Evolutionary conservation across 257 asterid genomes (phyloP).

Genomic region (Ophiorrhiza pumila): DNA sequence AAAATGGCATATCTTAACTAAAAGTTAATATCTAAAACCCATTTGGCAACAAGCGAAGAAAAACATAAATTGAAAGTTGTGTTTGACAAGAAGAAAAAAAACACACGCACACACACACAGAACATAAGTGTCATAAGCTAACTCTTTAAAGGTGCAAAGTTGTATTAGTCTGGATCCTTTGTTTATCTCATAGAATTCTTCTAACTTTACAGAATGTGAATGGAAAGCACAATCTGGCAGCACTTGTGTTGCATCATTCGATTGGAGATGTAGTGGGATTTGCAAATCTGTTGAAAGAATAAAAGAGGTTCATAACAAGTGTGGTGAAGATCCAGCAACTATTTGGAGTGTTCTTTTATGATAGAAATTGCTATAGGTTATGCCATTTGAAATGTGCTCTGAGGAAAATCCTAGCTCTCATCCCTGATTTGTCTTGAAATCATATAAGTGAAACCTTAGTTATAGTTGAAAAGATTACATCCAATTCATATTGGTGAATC

Average conservation of each 20-base stretch:
- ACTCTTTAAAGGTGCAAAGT: background rate
- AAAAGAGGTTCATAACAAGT: constrained; percentile 52
- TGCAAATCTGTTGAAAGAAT: constrained; percentile 63
- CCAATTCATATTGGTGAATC: too few relatives aligned
- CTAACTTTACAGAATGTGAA: constrained; percentile 45
- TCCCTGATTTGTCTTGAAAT: too few relatives aligned
- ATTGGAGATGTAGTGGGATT: constrained; percentile 78
- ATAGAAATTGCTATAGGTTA: background rate
- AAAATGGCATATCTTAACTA: too few relatives aligned
- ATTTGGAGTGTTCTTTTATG: constrained; percentile 52
- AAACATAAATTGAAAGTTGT: background rate
- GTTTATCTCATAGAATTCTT: background rate
- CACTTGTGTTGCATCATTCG: constrained; percentile 59
- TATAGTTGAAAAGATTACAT: too few relatives aligned
- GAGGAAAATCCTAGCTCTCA: too few relatives aligned
- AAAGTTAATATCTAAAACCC: too few relatives aligned
- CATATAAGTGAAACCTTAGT: too few relatives aligned
- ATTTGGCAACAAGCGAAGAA: too few relatives aligned
- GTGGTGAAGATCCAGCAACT: constrained; percentile 63
- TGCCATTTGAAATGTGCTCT: background rate
- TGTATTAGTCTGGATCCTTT: background rate
- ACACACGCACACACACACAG: background rate
- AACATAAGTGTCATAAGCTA: background rate
- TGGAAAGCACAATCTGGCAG: constrained; percentile 62
- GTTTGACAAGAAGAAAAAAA: background rate